These are phyloP conservation scores for Barbarea vulgaris DNA, from an alignment of 345 rosid species.

Conservation along the genomic window DNA sequence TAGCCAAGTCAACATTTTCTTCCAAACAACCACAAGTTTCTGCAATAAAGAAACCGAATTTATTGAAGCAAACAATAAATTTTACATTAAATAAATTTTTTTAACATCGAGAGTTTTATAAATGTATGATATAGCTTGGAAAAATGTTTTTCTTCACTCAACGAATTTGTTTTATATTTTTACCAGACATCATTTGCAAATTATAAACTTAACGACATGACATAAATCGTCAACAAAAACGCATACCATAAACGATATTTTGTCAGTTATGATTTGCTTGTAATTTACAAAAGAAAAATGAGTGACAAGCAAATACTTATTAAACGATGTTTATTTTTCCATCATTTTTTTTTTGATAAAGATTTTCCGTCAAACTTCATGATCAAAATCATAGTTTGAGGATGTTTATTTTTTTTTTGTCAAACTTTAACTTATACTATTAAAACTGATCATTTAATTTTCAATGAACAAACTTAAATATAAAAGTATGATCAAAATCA, in stretches of 20 bases:
- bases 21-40: conserved; percentile 13
- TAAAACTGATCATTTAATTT: not conserved
- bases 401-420: not conserved
- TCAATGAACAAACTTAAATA: not conserved
- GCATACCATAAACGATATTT: too few relatives aligned
- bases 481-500: too few relatives aligned
- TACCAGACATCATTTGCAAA: not conserved
- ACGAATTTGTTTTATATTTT: not conserved
- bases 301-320: not conserved
- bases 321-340: too few relatives aligned
- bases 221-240: not conserved
- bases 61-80: conserved; percentile 1
- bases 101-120: not conserved
- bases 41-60: conserved; percentile 20
- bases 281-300: not conserved
- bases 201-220: not conserved
- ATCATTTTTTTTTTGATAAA: too few relatives aligned
- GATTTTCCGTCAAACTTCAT: too few relatives aligned
- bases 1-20: conserved; percentile 23
- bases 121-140: not conserved
- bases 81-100: not conserved
- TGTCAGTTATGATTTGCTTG: too few relatives aligned
- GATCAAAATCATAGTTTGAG: too few relatives aligned
- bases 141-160: not conserved
- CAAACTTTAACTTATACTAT: not conserved